Evolutionary conservation across 1,284 basidiomycete genomes (phyloP), one percentile per base, ranked within the genome.

Genomic region (Heterobasidion parviporum): DNA sequence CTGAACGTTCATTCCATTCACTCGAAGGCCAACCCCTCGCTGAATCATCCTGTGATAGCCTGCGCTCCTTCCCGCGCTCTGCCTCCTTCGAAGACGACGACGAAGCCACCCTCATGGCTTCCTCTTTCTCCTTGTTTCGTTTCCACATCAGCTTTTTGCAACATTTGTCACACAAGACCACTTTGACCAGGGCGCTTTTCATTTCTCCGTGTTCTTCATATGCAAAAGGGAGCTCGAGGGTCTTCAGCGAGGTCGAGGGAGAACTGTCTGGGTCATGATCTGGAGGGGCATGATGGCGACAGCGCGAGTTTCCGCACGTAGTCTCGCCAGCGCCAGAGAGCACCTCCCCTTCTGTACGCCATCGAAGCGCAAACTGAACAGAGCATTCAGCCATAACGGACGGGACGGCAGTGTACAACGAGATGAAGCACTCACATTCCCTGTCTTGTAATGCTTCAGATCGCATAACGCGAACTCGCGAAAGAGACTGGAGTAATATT

Each of bases 401-500:
- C 20, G 50, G 20, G 52, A 41, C 38, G 5, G n/a, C 38, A n/a
- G 38, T 56, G 18, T 44, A 52, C 9, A 52, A 54, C 51, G 9
- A 12, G 14, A 6, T 35, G 45, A 34, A 6, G 50, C 36, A 62
- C 75, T 52, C 50, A 92, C 90, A 58, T 88, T 87, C n/a, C 92
- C 90, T 0, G 88, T 86, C 72, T 94, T 95, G 77, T 89, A 96
- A 67, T 96, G 94, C 71, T 96, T 96, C 60, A 97, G 73, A 71
- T 97, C 92, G 66, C 94, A 92, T 49, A 97, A 76, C 0, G 92
- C 93, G 66, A 87, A 96, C 70, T 98, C 94, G 59, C 91, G 87
- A 68, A 92, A 96, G 6, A 97, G 79, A 62, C 75, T 88, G 14
- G 79, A 74, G 64, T 96, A 95, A 73, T 95, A 97, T 63, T 93